These are phyloP conservation scores for Stevia rebaudiana DNA, from an alignment of 140 eudicot genomes.

Conservation along the genomic window DNA sequence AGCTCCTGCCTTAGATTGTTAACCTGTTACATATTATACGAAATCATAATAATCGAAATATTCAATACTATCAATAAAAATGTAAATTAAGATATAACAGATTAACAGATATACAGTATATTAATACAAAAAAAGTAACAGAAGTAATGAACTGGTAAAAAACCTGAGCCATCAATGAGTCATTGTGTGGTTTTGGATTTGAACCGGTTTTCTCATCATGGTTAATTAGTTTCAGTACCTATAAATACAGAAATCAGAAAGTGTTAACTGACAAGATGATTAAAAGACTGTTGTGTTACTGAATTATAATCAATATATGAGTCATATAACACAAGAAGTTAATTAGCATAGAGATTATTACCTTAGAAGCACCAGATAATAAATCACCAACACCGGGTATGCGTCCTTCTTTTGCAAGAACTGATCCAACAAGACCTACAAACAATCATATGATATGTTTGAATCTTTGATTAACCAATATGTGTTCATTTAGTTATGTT, in stretches of 20 bases:
- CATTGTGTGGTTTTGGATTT: slow-evolving; percentile 47
- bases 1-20: slow-evolving; percentile 74
- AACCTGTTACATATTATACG: slow-evolving; percentile 41
- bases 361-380: slow-evolving; percentile 71
- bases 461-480: not conserved
- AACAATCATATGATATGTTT: not conserved
- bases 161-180: slow-evolving; percentile 79
- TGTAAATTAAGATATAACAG: not conserved
- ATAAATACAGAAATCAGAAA: not conserved
- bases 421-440: slow-evolving; percentile 71
- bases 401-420: slow-evolving; percentile 71
- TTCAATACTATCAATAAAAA: not conserved
- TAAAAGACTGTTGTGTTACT: not conserved
- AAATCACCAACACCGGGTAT: slow-evolving; percentile 44
- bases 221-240: slow-evolving; percentile 53
- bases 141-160: not conserved
- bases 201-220: slow-evolving; percentile 39
- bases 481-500: not conserved
- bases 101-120: not conserved
- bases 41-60: not conserved
- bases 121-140: not conserved
- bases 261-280: not conserved
- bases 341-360: slow-evolving; percentile 14
- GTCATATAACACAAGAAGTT: not conserved
- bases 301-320: not conserved